Evolutionary conservation across 495 filamentous ascomycete species (phyloP), one percentile per base, ranked within the genome.

Genomic region (Amniculicola lignicola): DNA sequence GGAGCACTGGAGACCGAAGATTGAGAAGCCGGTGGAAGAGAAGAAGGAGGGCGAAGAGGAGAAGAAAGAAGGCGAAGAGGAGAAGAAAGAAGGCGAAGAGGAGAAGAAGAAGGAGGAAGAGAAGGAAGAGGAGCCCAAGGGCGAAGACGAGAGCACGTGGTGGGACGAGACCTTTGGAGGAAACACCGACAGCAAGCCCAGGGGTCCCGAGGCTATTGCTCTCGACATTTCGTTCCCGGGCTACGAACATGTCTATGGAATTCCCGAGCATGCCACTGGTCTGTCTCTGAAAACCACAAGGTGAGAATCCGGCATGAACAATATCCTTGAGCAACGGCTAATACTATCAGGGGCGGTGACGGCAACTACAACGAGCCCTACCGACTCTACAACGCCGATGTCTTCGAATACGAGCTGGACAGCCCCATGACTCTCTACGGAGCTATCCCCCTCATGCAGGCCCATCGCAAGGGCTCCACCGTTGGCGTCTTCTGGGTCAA

Each of bases 401-500:
- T 98, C 15, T 97, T 98, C 63, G 93, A 98, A 71, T 97, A 98
- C 69, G 86, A 94, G 61, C 82, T 94, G 62, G 85, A 96, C 70
- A 96, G 88, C 70, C 90, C 93, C 1, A 98, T 97, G 93, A 96
- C 93, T n/a, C 75, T 97, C 18, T 98, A 98, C 67, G 93, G 93
- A 42, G 72, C 89, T 6, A 97, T 98, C 62, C 93, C 93, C 16
- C 84, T 96, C 60, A 95, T 98, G 90, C 92, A 96, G 70, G 93
- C 93, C 15, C 91, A 96, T 61, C 85, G 86, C 63, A 92, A 93
- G 68, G 82, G 85, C 64, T 96, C 92, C 0, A 93, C 90, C 6
- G 90, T 96, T 43, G 94, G 90, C 47, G 87, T 98, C n/a, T 95
- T 98, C 72, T 98, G 93, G 93, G 79, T 98, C 43, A 97, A 96